A percentile compares a stretch with the other conserved stretches of the same genome.
These are phyloP conservation scores for Jackrogersella minutella DNA, from an alignment of 495 filamentous ascomycete genomes.

Conservation along the genomic window DNA sequence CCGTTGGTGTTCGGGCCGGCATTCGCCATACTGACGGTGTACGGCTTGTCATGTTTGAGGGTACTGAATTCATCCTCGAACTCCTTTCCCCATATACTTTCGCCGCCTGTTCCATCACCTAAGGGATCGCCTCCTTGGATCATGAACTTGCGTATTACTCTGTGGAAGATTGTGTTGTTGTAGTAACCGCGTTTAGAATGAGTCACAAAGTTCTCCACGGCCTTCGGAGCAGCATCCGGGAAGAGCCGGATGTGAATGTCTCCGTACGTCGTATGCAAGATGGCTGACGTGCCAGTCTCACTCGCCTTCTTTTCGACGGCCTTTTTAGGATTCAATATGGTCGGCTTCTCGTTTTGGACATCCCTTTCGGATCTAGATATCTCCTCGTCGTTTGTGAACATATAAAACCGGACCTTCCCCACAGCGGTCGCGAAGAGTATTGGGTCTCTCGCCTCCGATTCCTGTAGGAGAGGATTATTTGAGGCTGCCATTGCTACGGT, in stretches of 20 bases:
- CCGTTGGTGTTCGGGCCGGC: constrained; percentile 82
- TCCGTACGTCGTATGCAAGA: constrained; percentile 91
- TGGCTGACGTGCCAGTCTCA: constrained; percentile 78
- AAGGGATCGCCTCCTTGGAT: constrained; percentile 92
- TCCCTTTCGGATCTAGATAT: constrained; percentile 87
- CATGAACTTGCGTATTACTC: constrained; percentile 98
- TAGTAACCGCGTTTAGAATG: constrained; percentile 91
- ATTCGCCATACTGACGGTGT: constrained; percentile 97
- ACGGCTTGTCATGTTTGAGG: constrained; percentile 92
- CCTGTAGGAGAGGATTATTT: constrained; percentile 89
- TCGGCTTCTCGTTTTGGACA: constrained; percentile 93
- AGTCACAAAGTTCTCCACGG: constrained; percentile 98
- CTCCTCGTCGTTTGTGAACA: constrained; percentile 91
- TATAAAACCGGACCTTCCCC: constrained; percentile 94
- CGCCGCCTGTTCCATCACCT: constrained; percentile 94
- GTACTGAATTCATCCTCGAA: constrained; percentile 96
- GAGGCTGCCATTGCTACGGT: constrained; percentile 98
- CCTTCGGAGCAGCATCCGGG: constrained; percentile 89
- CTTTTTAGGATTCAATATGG: constrained; percentile 56
- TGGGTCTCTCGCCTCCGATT: constrained; percentile 90
- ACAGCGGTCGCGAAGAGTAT: constrained; percentile 85
- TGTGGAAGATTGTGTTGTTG: constrained; percentile 96
- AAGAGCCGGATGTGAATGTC: constrained; percentile 96
- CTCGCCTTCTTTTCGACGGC: constrained; percentile 62
- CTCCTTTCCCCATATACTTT: constrained; percentile 95